Evolutionary conservation across 768 basidiomycete species (phyloP).

Genomic region (Termitomyces sp.): DNA sequence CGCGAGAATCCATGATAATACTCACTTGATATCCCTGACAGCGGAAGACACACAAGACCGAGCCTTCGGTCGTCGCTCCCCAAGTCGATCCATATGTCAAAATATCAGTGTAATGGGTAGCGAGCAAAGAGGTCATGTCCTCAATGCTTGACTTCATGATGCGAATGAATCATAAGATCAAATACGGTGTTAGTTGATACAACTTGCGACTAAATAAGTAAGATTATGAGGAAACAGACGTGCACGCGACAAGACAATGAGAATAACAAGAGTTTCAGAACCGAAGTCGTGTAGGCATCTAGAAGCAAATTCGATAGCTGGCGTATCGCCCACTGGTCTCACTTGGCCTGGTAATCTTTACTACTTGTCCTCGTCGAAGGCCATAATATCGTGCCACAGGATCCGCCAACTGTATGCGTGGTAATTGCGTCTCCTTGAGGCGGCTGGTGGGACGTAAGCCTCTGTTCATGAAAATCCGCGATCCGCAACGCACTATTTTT

Average conservation of each 20-base stretch:
- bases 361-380: constrained; percentile 90
- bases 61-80: background rate
- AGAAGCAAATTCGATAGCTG: constrained; percentile 90
- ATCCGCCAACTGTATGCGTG: constrained; percentile 93
- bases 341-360: constrained; percentile 95
- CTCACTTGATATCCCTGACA: constrained; percentile 3
- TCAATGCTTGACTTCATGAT: background rate
- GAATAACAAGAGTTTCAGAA: constrained; percentile 1
- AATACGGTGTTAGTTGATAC: constrained; percentile 22
- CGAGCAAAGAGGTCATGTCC: background rate
- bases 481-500: constrained; percentile 77
- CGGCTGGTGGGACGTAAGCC: constrained; percentile 51
- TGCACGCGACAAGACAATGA: constrained; percentile 9
- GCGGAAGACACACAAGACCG: background rate
- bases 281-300: constrained; percentile 12
- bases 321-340: constrained; percentile 95
- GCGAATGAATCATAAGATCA: constrained; percentile 7
- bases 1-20: background rate
- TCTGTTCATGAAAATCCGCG: constrained; percentile 5
- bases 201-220: constrained; percentile 21
- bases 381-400: constrained; percentile 99
- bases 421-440: constrained; percentile 95
- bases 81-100: background rate
- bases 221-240: constrained; percentile 13
- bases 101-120: background rate